Evolutionary conservation across 1,284 basidiomycete species (phyloP), one percentile per base, ranked within the genome.

Genomic region (Sporisorium iseilematis-ciliati): DNA sequence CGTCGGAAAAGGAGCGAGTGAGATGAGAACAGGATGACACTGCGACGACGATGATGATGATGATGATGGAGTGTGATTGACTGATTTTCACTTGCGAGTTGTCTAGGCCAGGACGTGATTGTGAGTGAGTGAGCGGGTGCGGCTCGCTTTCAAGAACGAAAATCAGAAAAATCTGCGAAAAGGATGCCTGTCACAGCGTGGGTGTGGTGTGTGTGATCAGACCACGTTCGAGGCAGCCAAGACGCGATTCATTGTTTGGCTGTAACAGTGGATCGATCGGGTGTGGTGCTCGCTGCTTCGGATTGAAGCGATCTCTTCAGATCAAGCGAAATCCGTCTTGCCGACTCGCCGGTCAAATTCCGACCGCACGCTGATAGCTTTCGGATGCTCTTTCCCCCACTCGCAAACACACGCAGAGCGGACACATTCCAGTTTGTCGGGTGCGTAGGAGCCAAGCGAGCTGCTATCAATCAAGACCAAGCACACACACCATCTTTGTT

Each of bases 251-350:
- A 8, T 7, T 41, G 6, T 42, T 42, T 33, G 33, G 33, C 21
- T 43, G 8, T 11, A 45, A 26, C 10, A 33, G 8, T 20, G 48
- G 20, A 52, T 52, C 51, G 51, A 52, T 52, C 51, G 51, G 51
- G 51, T 26, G 14, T 14, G 4, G 12, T 16, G 35, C 35, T 38
- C 14, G 29, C 12, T 38, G 35, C 35, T 38, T 38, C 35, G 35
- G 35, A 5, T 1, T 20, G n/a, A 8, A 8, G 7, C 31, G 49
- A 26, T 35, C 31, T 23, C 7, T 4, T n/a, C 46, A 25, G 46
- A 48, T 48, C 21, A 16, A 4, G 29, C 8, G 2, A 29, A 49
- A 48, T 48, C 21, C 46, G 4, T 12, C 3, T 2, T 18, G 31
- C 29, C 26, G 29, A 21, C 4, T 49, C 46, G 46, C 26, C 50